phyloP scores from a whole-genome alignment of 208 protist species.

The Crithidia sp. region DNA sequence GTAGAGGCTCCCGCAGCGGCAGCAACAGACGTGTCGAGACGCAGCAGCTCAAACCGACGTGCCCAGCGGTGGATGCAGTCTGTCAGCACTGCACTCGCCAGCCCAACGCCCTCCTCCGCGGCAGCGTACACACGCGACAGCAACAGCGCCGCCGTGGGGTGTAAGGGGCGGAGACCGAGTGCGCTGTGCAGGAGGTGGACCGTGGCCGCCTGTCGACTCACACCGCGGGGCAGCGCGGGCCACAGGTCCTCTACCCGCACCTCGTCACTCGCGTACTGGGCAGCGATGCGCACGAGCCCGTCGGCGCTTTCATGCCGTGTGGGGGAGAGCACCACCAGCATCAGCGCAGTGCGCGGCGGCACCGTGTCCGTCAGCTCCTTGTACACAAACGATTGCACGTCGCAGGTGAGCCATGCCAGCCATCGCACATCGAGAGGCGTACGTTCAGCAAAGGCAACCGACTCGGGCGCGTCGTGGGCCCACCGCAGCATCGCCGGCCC shows the following conservation, averaged over 20 bases:
- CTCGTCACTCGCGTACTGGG: conserved; percentile 30
- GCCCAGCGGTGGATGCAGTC: conserved; percentile 36
- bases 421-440: conserved; percentile 28
- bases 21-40: not conserved
- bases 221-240: conserved; percentile 17
- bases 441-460: conserved; percentile 4
- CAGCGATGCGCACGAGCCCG: conserved; percentile 28
- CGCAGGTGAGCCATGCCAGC: conserved; percentile 31
- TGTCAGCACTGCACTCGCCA: conserved; percentile 20
- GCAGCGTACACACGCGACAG: conserved; percentile 35
- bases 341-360: conserved; percentile 9
- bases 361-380: conserved; percentile 19
- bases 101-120: conserved; percentile 3
- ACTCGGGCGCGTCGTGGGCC: conserved; percentile 3
- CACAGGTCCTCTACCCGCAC: conserved; percentile 21
- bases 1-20: not conserved
- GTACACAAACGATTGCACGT: conserved; percentile 30
- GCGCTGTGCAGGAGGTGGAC: conserved; percentile 38
- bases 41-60: conserved; percentile 20
- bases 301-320: conserved; percentile 16
- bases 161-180: conserved; percentile 22
- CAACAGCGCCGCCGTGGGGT: conserved; percentile 26
- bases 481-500: conserved; percentile 12
- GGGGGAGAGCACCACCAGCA: conserved; percentile 13
- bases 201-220: conserved; percentile 17